A percentile compares a stretch with the other conserved stretches of the same genome.
These are phyloP conservation scores for Umbelopsis ramanniana DNA, from an alignment of 192 early-diverging fungal genomes.

Conservation along the genomic window DNA sequence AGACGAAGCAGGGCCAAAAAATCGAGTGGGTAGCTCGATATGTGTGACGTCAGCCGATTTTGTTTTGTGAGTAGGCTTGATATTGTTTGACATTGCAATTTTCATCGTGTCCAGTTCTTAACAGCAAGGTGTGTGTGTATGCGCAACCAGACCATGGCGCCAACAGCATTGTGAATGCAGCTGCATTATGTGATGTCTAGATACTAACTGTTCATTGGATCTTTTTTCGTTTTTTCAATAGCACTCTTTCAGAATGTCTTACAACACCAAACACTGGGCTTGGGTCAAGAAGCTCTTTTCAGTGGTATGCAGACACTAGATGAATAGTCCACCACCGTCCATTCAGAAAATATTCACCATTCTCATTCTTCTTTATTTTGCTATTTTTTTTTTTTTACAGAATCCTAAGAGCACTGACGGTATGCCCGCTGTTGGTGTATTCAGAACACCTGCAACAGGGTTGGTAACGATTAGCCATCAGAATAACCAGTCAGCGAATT, in stretches of 20 bases:
- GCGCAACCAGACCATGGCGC: not conserved
- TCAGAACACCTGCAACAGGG: constrained; percentile 71
- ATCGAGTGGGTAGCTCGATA: not conserved
- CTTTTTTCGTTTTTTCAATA: not conserved
- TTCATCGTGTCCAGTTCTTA: constrained; percentile 14
- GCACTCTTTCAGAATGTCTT: constrained; percentile 32
- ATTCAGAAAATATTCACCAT: constrained; percentile 7
- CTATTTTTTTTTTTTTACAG: too few relatives aligned
- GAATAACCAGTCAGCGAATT: not conserved
- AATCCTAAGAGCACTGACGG: constrained; percentile 67
- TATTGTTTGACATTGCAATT: constrained; percentile 18
- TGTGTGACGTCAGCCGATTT: constrained; percentile 22
- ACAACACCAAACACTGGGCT: constrained; percentile 46
- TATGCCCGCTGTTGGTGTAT: constrained; percentile 68
- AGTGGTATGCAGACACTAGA: constrained; percentile 36
- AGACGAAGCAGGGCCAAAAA: not conserved
- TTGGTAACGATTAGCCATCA: constrained; percentile 29
- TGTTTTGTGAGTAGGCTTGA: constrained; percentile 8
- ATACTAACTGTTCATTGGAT: not conserved
- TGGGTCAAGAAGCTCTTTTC: constrained; percentile 50
- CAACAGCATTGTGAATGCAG: too few relatives aligned
- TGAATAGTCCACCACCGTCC: not conserved
- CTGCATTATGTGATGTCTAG: not conserved
- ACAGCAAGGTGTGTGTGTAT: constrained; percentile 9
- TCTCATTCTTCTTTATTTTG: not conserved